Evolutionary conservation across 2,329 filamentous ascomycete species (phyloP).

Genomic region (Penicillium sp.): DNA sequence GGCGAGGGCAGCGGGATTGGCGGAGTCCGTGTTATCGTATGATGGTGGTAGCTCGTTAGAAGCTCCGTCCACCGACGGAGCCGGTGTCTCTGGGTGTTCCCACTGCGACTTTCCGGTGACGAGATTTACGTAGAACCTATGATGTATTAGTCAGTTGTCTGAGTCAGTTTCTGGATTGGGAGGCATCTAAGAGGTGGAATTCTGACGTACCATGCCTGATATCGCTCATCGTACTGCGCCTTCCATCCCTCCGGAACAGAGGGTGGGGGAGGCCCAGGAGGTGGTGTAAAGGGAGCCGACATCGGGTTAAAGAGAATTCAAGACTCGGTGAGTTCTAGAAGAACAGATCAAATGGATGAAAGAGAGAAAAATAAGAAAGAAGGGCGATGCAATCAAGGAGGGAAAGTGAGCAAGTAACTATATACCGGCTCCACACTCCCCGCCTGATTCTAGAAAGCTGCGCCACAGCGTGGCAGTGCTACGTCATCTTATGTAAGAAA

Average conservation of each 20-base stretch:
- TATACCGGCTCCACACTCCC: neutral
- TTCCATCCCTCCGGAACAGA: slow-evolving; percentile 78
- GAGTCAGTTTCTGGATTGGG: neutral
- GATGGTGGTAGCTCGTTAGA: slow-evolving; percentile 48
- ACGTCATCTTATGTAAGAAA: slow-evolving; percentile 5
- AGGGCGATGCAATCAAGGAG: neutral
- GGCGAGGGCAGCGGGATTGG: slow-evolving; percentile 41
- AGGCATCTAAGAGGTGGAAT: neutral
- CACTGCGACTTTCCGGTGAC: slow-evolving; percentile 88
- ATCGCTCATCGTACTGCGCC: slow-evolving; percentile 81
- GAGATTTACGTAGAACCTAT: slow-evolving; percentile 87
- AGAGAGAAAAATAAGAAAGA: neutral
- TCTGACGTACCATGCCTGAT: slow-evolving; percentile 70
- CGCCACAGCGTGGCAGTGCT: slow-evolving; percentile 4
- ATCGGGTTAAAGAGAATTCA: slow-evolving; percentile 15
- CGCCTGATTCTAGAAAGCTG: neutral
- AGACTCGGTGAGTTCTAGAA: neutral
- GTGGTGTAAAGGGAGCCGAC: slow-evolving; percentile 40
- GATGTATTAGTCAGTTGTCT: neutral
- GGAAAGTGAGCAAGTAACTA: neutral
- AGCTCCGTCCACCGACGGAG: slow-evolving; percentile 31
- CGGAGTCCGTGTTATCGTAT: slow-evolving; percentile 60
- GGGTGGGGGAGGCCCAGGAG: slow-evolving; percentile 57
- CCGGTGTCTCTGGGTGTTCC: slow-evolving; percentile 71
- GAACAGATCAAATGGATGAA: neutral